Percentiles rank a stretch among this genome's conserved stretches.
Conservation (phyloP, 139 green algal species). For the Chlamydomonas schloesseri region DNA sequence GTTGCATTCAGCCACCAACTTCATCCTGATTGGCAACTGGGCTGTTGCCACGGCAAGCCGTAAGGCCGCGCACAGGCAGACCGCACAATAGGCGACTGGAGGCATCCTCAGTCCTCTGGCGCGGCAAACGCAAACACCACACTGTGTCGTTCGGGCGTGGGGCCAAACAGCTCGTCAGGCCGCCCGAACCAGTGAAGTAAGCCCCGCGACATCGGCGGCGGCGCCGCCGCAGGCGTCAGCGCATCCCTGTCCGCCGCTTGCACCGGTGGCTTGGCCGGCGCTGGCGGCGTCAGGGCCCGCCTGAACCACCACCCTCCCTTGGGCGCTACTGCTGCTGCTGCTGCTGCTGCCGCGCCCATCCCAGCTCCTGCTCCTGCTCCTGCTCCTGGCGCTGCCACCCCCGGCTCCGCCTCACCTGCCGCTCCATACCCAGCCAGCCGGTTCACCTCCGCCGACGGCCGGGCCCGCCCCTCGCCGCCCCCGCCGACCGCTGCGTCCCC, state of each 20-base stretch:
- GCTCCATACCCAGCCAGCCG: neutral
- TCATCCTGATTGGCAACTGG: no score
- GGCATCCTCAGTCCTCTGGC: neutral
- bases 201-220: neutral
- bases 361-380: neutral
- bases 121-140: slow-evolving; percentile 48
- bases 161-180: neutral
- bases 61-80: no score
- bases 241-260: no score
- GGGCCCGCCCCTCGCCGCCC: no score
- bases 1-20: no score
- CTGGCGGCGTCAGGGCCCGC: neutral
- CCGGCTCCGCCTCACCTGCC: neutral
- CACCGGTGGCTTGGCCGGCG: no score
- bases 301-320: neutral
- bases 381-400: neutral
- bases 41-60: no score
- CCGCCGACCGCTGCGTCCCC: no score
- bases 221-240: no score
- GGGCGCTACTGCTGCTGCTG: neutral
- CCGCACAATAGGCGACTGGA: no score
- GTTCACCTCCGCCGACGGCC: no score
- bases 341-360: neutral
- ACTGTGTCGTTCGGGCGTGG: slow-evolving; percentile 16
- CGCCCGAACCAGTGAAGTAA: slow-evolving; percentile 44